Evolutionary conservation across 2,329 filamentous ascomycete species (phyloP), one percentile per base, ranked within the genome.

Genomic region (Daldinia sp.): DNA sequence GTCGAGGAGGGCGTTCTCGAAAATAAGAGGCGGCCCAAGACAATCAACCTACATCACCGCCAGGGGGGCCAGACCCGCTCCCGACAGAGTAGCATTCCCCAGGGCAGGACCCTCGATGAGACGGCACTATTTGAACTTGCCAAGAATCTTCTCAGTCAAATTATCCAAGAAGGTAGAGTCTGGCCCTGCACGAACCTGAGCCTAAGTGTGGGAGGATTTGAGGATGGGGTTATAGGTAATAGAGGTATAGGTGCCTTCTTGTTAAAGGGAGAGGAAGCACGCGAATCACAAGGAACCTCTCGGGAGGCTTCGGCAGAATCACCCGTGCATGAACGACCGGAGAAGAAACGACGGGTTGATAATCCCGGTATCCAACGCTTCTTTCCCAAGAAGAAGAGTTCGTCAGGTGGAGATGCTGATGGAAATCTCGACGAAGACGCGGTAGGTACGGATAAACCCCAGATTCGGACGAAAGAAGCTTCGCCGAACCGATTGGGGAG

Each of bases 151-250:
- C 82, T 98, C 3, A 84, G 84, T 21, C 93, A 97, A 70, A 88
- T 96, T 32, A 83, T 92, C 9, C 84, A 85, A 1, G 93, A 96
- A 68, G 93, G 92, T 1, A 82, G 84, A 52, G 89, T 91, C 13
- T 98, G 93, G 93, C 95, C 95, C 5, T 98, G 95, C 74, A 83
- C 88, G n/a, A 95, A 97, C 73, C 81, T 99, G 7, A 95, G 92
- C 60, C 79, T 98, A 45, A 94, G 90, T 67, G 92, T 98, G 21
- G 89, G 88, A n/a, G 94, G 93, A 0, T 97, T 98, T 68, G 94
- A 98, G 75, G 93, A 97, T 68, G 91, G 92, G 1, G 81, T 94
- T 60, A 87, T 84, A 37, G 90, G 92, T 4, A 98, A 97, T 73
- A 89, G 89, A 81, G 92, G 90, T 30, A 98, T 99, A 68, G 90